Evolutionary conservation across 1,139 yeast genomes (phyloP).

Genomic region (Meyerozyma guilliermondii): DNA sequence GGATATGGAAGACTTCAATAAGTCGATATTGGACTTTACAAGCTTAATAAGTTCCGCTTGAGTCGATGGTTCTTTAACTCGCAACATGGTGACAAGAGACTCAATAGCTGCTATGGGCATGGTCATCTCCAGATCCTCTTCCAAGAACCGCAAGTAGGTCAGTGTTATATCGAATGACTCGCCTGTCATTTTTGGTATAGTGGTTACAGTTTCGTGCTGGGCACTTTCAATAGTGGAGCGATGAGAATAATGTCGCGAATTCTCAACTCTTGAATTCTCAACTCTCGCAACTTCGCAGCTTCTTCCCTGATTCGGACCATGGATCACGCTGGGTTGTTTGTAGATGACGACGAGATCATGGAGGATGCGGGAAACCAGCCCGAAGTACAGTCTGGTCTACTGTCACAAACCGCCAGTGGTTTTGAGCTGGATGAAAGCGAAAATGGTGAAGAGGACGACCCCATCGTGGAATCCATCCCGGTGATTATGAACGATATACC

Average conservation of each 20-base stretch:
- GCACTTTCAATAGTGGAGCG: neutral
- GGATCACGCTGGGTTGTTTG: conserved; percentile 1
- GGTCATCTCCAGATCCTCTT: conserved; percentile 89
- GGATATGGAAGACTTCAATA: conserved; percentile 71
- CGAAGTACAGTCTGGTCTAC: neutral
- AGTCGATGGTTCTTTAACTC: conserved; percentile 82
- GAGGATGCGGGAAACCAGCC: neutral
- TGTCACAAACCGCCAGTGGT: neutral
- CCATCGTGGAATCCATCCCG: conserved; percentile 74
- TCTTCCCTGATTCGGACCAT: neutral
- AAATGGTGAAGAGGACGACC: conserved; percentile 52
- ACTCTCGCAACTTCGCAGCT: neutral
- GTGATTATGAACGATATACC: conserved; percentile 32
- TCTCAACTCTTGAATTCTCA: neutral
- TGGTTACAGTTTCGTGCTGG: neutral
- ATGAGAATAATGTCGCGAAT: neutral
- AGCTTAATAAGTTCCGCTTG: conserved; percentile 87
- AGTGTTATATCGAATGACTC: conserved; percentile 69
- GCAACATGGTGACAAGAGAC: conserved; percentile 77
- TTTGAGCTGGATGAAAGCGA: conserved; percentile 9
- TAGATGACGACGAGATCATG: conserved; percentile 1
- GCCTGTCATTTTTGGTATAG: conserved; percentile 10
- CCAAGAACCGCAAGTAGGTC: conserved; percentile 72
- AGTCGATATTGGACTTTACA: conserved; percentile 69
- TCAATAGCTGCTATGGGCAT: conserved; percentile 99